Percentiles rank a stretch among this genome's conserved stretches.
These are phyloP conservation scores for Trichophyton verrucosum DNA, from an alignment of 2,329 filamentous ascomycete species.

Conservation along the genomic window DNA sequence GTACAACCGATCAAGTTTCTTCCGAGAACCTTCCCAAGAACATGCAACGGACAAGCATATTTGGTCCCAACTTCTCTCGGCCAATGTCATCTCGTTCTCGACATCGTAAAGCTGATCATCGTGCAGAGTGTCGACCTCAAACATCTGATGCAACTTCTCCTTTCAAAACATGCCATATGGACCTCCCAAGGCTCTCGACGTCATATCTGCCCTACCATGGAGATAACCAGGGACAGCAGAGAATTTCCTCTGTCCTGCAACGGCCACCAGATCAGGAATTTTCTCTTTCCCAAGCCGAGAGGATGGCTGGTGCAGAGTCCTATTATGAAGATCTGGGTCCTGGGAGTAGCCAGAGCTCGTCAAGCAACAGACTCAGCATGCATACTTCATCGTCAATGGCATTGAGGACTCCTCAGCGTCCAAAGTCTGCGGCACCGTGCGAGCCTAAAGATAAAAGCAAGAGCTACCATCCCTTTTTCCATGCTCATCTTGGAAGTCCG, in stretches of 20 bases:
- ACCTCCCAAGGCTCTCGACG: neutral
- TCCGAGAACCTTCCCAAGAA: neutral
- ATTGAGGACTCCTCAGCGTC: constrained; percentile 7
- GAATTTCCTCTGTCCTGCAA: no score
- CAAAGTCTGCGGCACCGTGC: constrained; percentile 8
- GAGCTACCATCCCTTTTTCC: constrained; percentile 6
- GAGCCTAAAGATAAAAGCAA: constrained; percentile 1
- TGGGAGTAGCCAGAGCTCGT: constrained; percentile 13
- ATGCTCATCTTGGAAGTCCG: constrained; percentile 5
- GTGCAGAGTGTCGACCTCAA: neutral
- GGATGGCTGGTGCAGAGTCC: neutral
- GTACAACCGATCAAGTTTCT: neutral
- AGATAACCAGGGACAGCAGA: neutral
- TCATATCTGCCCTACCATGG: neutral
- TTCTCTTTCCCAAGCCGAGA: neutral
- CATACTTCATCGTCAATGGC: constrained; percentile 8
- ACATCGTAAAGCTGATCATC: neutral
- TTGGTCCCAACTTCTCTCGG: constrained; percentile 12
- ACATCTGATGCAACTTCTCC: neutral
- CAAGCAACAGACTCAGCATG: constrained; percentile 12
- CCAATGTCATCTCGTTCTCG: constrained; percentile 7
- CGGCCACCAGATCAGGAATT: neutral
- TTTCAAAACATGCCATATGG: no score
- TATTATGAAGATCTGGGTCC: constrained; percentile 6
- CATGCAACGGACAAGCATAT: neutral